Evolutionary conservation across 2,329 filamentous ascomycete species (phyloP).

Genomic region (Exophiala mesophila): DNA sequence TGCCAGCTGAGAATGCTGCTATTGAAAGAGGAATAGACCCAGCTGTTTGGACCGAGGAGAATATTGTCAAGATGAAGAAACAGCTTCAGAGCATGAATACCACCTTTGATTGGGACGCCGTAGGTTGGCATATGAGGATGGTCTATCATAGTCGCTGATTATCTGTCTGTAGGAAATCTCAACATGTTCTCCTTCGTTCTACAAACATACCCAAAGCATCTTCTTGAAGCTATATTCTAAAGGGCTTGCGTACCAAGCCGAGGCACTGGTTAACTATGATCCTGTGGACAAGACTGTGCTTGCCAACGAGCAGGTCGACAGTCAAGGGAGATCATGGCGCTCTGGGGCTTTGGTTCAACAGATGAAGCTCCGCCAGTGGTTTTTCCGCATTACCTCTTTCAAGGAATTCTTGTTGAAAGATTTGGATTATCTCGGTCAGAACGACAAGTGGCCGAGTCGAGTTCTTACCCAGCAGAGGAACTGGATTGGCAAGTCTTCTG

Average conservation of each 20-base stretch:
- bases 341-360: conserved; percentile 85
- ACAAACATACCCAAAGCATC: conserved; percentile 82
- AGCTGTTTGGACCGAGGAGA: conserved; percentile 70
- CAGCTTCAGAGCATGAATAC: conserved; percentile 76
- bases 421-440: conserved; percentile 59
- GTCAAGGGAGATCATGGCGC: conserved; percentile 78
- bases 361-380: conserved; percentile 89
- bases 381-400: conserved; percentile 76
- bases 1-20: conserved; percentile 87
- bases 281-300: conserved; percentile 84
- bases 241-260: conserved; percentile 74
- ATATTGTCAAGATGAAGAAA: conserved; percentile 79
- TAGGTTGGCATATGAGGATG: conserved; percentile 43
- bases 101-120: conserved; percentile 75
- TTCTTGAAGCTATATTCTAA: conserved; percentile 72
- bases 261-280: conserved; percentile 85
- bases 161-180: conserved; percentile 61
- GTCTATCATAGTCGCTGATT: conserved; percentile 28
- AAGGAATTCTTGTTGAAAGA: conserved; percentile 68
- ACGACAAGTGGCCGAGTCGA: conserved; percentile 72
- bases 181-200: conserved; percentile 79
- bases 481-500: conserved; percentile 77
- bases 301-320: conserved; percentile 86
- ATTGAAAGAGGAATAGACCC: conserved; percentile 76
- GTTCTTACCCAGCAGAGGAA: conserved; percentile 80